A percentile compares a stretch with the other conserved stretches of the same genome.
phyloP scores from a whole-genome alignment of 495 filamentous ascomycete genomes.

The Tuber umbilicatum region DNA sequence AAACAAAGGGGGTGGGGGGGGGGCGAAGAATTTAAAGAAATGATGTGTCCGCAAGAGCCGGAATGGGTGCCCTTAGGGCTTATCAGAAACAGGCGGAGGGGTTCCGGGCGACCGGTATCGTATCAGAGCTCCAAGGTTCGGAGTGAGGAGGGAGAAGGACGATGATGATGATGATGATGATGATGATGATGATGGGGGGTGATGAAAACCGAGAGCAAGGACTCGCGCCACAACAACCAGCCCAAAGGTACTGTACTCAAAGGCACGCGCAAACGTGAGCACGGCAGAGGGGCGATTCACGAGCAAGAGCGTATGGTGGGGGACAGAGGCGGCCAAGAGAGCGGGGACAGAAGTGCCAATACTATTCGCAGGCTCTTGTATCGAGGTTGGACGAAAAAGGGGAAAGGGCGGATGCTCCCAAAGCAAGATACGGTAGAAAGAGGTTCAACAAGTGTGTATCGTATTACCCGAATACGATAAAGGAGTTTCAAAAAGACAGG shows the following conservation, averaged over 20 bases:
- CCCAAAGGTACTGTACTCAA: not conserved
- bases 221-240: not conserved
- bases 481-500: not conserved
- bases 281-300: not conserved
- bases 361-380: not conserved
- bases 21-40: conserved; percentile 7
- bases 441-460: not conserved
- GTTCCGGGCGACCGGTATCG: not conserved
- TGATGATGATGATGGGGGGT: not conserved
- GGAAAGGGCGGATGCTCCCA: not conserved
- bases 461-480: not conserved
- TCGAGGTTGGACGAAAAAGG: not conserved
- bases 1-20: conserved; percentile 44
- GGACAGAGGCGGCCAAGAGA: not conserved
- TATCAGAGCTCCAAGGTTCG: not conserved
- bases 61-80: not conserved
- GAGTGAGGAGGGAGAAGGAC: not conserved
- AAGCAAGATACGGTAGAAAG: not conserved
- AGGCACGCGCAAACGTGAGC: not conserved
- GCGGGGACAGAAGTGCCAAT: not conserved
- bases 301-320: not conserved
- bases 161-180: not conserved
- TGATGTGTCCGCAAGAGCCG: not conserved
- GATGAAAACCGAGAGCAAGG: not conserved
- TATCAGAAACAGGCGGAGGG: not conserved